Conservation (phyloP, 164 flowering plant genomes). For the Malania oleifera region DNA sequence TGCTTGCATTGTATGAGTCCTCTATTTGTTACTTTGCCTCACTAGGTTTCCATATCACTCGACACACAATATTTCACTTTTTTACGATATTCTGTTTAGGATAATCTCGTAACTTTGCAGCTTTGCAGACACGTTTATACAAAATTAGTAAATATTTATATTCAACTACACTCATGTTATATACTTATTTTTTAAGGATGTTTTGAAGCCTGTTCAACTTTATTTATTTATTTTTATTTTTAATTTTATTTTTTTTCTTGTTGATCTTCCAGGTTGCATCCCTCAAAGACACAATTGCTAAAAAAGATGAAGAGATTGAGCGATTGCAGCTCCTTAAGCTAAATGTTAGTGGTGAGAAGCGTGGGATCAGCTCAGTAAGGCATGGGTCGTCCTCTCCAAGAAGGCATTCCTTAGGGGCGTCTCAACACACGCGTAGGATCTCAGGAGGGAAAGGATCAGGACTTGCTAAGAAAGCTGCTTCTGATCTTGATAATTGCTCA, state of each 20-base stretch:
- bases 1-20: too few relatives aligned
- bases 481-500: slow-evolving; percentile 47
- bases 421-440: slow-evolving; percentile 21
- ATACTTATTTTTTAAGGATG: too few relatives aligned
- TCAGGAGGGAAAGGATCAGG: slow-evolving; percentile 26
- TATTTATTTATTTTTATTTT: background rate
- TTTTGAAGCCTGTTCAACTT: too few relatives aligned
- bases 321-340: slow-evolving; percentile 30
- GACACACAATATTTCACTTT: too few relatives aligned
- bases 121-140: too few relatives aligned
- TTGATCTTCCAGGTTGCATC: slow-evolving; percentile 38
- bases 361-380: slow-evolving; percentile 22
- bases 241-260: background rate
- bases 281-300: slow-evolving; percentile 47
- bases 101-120: too few relatives aligned
- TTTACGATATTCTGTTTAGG: too few relatives aligned
- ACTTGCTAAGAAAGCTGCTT: slow-evolving; percentile 28
- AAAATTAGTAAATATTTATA: too few relatives aligned
- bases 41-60: too few relatives aligned
- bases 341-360: slow-evolving; percentile 31
- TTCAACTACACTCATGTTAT: too few relatives aligned
- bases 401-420: slow-evolving; percentile 37
- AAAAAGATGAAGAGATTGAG: slow-evolving; percentile 61
- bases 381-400: slow-evolving; percentile 49
- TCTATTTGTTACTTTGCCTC: too few relatives aligned